These are phyloP conservation scores for Chytriomyces sp. DNA, from an alignment of 192 early-diverging fungal species.

Conservation along the genomic window DNA sequence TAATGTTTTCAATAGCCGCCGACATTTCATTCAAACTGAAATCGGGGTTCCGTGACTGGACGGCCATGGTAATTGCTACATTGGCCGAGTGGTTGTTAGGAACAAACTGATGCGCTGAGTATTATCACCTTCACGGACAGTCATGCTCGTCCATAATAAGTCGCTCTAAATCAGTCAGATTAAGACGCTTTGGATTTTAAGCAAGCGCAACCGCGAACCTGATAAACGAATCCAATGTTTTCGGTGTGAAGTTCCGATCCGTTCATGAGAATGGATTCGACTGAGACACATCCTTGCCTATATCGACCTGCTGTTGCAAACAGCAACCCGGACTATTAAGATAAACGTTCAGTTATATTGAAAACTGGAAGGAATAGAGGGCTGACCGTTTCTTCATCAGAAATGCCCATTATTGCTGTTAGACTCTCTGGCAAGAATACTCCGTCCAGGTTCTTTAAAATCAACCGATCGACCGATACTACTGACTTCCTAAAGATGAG, in stretches of 20 bases:
- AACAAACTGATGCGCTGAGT: background rate
- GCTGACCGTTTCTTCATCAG: too few species aligned
- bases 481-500: background rate
- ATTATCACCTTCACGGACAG: constrained; percentile 63
- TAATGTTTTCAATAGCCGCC: constrained; percentile 53
- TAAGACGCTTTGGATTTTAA: background rate
- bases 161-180: constrained; percentile 53
- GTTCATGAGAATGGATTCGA: too few species aligned
- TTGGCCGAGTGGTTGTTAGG: background rate
- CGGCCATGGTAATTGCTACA: constrained; percentile 68
- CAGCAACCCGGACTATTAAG: too few species aligned
- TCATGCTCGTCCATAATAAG: constrained; percentile 68
- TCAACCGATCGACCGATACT: background rate
- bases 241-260: too few species aligned
- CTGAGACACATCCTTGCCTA: too few species aligned
- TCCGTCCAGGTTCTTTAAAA: constrained; percentile 25
- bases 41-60: constrained; percentile 57
- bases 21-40: constrained; percentile 30
- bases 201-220: too few species aligned
- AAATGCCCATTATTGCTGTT: constrained; percentile 83
- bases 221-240: constrained; percentile 52
- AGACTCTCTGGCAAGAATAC: constrained; percentile 66
- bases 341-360: too few species aligned
- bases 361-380: too few species aligned
- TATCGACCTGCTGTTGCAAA: too few species aligned